Conservation (phyloP, 768 basidiomycete genomes). For the Sarcomyxa edulis region DNA sequence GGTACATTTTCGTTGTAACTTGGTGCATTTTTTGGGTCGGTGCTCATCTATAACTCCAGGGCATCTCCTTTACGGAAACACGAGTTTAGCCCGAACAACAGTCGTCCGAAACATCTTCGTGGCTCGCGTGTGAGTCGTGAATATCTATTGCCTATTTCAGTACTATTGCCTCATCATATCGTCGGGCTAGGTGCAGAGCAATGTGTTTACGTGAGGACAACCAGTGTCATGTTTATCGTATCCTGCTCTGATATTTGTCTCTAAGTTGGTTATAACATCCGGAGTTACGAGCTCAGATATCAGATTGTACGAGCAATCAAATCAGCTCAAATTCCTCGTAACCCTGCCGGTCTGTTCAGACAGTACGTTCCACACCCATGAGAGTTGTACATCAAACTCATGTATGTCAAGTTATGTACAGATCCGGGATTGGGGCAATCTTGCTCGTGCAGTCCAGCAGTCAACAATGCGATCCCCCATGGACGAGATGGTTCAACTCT, state of each 20-base stretch:
- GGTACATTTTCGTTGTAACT: constrained; percentile 19
- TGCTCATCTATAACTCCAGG: constrained; percentile 12
- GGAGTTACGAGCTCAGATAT: constrained; percentile 5
- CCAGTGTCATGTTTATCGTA: not conserved
- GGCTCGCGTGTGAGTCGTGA: constrained; percentile 40
- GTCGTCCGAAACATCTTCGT: constrained; percentile 32
- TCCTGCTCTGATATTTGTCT: not conserved
- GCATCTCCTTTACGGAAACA: constrained; percentile 22
- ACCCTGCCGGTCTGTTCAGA: constrained; percentile 9
- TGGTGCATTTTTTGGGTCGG: not conserved
- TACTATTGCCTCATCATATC: not conserved
- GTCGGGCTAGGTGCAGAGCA: constrained; percentile 38
- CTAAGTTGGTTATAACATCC: constrained; percentile 32
- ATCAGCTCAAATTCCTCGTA: constrained; percentile 12
- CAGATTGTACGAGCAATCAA: constrained; percentile 14
- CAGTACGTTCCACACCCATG: constrained; percentile 5
- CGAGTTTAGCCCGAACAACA: constrained; percentile 13
- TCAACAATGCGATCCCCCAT: constrained; percentile 9
- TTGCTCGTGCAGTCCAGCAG: constrained; percentile 16
- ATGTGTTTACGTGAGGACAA: constrained; percentile 40
- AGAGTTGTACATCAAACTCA: not conserved
- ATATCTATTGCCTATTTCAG: not conserved
- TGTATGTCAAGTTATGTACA: constrained; percentile 13
- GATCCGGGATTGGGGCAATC: constrained; percentile 19
- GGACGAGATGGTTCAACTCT: constrained; percentile 22